Base-by-base conservation (phyloP, 345 rosid genomes). In the Hibiscus tridactylites region DNA sequence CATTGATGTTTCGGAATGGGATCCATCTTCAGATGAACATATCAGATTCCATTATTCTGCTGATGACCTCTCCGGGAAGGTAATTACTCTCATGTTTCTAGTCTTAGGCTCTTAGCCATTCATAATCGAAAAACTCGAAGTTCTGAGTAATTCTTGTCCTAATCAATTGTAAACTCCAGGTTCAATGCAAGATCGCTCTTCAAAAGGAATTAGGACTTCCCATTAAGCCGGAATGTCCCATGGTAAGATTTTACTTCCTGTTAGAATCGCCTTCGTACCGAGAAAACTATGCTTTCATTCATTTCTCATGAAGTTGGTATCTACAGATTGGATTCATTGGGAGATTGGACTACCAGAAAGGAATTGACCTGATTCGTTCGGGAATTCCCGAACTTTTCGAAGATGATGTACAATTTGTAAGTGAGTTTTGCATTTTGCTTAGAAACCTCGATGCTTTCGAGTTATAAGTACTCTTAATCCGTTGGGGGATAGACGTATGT, bases 311-410 rank as follows among this genome's bases (percentile, higher is more conserved):
- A 62, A 76, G 61, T 74, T 74, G 61, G 44, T 73, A 16, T 65
- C 61, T 77, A 76, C 77, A 94, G 98, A 86, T 94, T 81, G 97
- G 98, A 65, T 94, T 94, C 76, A 90, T 91, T 50, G 97, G 98
- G 77, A 91, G 97, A 80, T 78, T 94, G 81, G 97, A 90, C 83
- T 85, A 91, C 81, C 98, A 94, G 81, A 94, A 91, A 75, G 98
- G 98, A 71, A 91, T 94, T 8, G 98, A 94, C 81, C 72, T 91
- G 70, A 94, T 94, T 65, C 89, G 77, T 15, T 80, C 65, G 35
- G 96, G 88, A 60, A 81, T 72, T 79, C 88, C 89, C 63, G 93
- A 94, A 77, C 91, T 91, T 74, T 72, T 91, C 92, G 84, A 82
- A 79, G 95, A 88, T 24, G 91, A 91, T 83, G 83, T 94, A 83